Conservation (phyloP, 2,329 filamentous ascomycete genomes). For the Calonectria leucothoes region DNA sequence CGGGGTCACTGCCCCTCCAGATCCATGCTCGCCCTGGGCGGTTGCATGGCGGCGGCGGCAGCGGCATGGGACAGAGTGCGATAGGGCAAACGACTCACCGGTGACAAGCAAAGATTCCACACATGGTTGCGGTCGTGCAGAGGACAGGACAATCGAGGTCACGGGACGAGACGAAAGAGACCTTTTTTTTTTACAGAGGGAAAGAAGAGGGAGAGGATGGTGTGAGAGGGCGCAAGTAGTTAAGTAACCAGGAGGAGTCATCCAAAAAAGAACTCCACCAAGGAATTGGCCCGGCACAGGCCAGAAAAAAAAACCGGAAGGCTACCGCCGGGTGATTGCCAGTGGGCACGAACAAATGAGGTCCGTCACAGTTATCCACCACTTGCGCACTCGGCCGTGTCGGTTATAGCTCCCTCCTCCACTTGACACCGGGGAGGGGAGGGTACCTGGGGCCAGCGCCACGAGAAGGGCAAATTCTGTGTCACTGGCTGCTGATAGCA, state of each 20-base stretch:
- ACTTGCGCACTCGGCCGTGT: conserved; percentile 29
- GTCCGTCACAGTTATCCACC: conserved; percentile 38
- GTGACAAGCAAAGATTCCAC: conserved; percentile 97
- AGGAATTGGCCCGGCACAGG: conserved; percentile 30
- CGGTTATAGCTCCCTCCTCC: conserved; percentile 13
- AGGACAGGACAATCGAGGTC: conserved; percentile 1
- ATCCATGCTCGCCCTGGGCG: conserved; percentile 34
- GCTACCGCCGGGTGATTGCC: conserved; percentile 28
- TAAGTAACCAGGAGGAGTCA: conserved; percentile 29
- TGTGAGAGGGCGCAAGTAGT: conserved; percentile 25
- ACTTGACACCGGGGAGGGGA: conserved; percentile 2
- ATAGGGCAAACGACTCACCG: conserved; percentile 67
- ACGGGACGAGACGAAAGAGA: neutral
- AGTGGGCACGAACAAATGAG: conserved; percentile 15
- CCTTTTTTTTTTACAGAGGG: conserved; percentile 20
- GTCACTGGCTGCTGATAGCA: conserved; percentile 23
- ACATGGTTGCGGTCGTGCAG: conserved; percentile 73
- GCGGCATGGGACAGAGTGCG: neutral
- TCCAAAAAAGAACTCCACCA: conserved; percentile 26
- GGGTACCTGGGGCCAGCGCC: conserved; percentile 8
- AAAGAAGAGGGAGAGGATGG: conserved; percentile 21
- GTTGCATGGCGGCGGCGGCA: conserved; percentile 7
- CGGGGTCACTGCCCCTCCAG: conserved; percentile 31
- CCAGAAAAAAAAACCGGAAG: conserved; percentile 37
- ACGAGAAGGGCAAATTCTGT: conserved; percentile 12